Conservation (phyloP, 345 rosid genomes). For the Rubroshorea leprosula region DNA sequence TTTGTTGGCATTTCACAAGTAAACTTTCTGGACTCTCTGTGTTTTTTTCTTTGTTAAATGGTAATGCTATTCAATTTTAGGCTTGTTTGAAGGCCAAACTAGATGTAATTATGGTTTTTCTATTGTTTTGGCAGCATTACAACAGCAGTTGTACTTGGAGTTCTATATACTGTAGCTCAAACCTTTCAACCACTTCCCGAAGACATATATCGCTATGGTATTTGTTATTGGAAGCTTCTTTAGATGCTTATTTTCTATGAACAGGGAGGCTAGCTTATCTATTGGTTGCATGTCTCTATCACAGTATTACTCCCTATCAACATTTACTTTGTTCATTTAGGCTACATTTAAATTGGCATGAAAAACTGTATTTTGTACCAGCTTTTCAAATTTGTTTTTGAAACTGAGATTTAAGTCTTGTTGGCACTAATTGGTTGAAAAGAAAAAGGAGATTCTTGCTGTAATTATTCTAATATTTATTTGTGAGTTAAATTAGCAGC, state of each 20-base stretch:
- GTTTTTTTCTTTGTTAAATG: too few relatives aligned
- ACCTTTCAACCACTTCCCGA: slow-evolving; percentile 76
- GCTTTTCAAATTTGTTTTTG: too few relatives aligned
- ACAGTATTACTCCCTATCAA: too few relatives aligned
- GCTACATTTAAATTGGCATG: background rate
- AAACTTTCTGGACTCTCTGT: background rate
- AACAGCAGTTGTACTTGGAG: slow-evolving; percentile 70
- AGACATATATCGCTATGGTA: slow-evolving; percentile 82
- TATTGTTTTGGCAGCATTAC: slow-evolving; percentile 52
- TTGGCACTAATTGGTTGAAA: too few relatives aligned
- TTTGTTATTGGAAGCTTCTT: background rate
- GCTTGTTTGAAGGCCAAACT: background rate
- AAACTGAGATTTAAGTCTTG: too few relatives aligned
- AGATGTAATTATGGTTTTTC: slow-evolving; percentile 13
- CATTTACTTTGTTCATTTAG: too few relatives aligned
- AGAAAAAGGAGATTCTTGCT: too few relatives aligned
- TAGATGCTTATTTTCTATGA: background rate
- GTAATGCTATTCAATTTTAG: too few relatives aligned
- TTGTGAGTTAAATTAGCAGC: background rate
- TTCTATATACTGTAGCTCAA: slow-evolving; percentile 56
- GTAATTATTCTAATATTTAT: background rate
- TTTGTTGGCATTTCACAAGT: background rate
- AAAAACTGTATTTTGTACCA: too few relatives aligned
- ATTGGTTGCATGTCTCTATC: too few relatives aligned
- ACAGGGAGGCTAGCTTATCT: too few relatives aligned